Conservation (phyloP, 2,329 filamentous ascomycete genomes). For the Aspergillus brunneoviolaceus region DNA sequence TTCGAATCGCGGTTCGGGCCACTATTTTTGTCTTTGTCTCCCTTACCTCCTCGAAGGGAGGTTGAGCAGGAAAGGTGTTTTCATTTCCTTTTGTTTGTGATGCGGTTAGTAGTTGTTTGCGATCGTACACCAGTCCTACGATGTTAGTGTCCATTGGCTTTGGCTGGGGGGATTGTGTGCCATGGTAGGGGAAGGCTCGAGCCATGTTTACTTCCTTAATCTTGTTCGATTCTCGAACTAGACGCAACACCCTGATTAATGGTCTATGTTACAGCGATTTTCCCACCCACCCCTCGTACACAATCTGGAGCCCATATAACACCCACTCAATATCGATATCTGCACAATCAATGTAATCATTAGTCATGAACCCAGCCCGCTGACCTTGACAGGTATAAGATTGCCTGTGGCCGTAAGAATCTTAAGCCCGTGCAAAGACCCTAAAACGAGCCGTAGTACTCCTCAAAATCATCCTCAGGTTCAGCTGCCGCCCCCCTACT, state of each 20-base stretch:
- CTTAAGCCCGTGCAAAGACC: too few relatives aligned
- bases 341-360: background rate
- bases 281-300: background rate
- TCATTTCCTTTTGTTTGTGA: too few relatives aligned
- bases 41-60: too few relatives aligned
- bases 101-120: too few relatives aligned
- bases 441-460: conserved; percentile 34
- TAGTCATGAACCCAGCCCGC: background rate
- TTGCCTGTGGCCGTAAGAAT: background rate
- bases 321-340: background rate
- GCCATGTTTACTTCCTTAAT: too few relatives aligned
- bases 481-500: conserved; percentile 3
- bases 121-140: too few relatives aligned
- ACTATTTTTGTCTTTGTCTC: background rate
- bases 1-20: background rate
- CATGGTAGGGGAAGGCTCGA: too few relatives aligned
- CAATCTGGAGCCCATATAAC: background rate
- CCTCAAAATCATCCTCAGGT: conserved; percentile 46
- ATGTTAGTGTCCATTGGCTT: too few relatives aligned
- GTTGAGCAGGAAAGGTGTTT: too few relatives aligned
- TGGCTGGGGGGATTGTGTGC: too few relatives aligned
- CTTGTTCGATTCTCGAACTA: too few relatives aligned
- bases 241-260: too few relatives aligned
- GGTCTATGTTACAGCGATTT: background rate
- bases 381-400: background rate